Evolutionary conservation across 2,329 filamentous ascomycete species (phyloP).

Genomic region (Zymoseptoria tritici): DNA sequence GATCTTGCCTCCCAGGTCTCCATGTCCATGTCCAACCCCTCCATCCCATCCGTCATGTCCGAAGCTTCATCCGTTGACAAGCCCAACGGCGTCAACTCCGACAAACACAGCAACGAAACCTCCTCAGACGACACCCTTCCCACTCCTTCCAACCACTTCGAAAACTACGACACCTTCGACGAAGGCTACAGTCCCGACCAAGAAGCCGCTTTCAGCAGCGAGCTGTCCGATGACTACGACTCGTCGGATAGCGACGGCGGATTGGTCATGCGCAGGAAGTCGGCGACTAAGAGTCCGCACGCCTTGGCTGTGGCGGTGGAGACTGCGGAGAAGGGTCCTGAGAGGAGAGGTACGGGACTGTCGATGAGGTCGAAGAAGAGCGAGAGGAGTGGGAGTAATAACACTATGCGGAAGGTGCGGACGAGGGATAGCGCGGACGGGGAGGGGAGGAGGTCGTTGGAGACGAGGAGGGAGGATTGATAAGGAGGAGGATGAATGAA

Average conservation of each 20-base stretch:
- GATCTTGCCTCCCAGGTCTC: constrained; percentile 43
- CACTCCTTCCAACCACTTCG: constrained; percentile 16
- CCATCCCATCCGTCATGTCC: constrained; percentile 45
- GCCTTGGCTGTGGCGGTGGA: constrained; percentile 4
- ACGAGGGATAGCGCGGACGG: constrained; percentile 24
- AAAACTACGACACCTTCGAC: constrained; percentile 20
- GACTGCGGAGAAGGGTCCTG: constrained; percentile 15
- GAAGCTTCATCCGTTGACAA: constrained; percentile 39
- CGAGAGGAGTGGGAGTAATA: constrained; percentile 42
- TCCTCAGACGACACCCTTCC: constrained; percentile 32
- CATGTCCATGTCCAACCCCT: constrained; percentile 44
- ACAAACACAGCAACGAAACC: constrained; percentile 30
- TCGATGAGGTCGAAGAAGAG: constrained; percentile 33
- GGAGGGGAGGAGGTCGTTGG: constrained; percentile 11
- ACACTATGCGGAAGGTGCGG: constrained; percentile 44
- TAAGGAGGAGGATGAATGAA: not conserved
- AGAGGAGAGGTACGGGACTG: constrained; percentile 22
- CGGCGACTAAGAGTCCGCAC: constrained; percentile 17
- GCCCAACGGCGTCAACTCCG: constrained; percentile 12
- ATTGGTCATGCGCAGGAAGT: constrained; percentile 31
- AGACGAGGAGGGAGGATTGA: constrained; percentile 16
- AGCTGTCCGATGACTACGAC: constrained; percentile 35
- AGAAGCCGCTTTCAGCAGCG: constrained; percentile 33
- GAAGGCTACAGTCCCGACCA: constrained; percentile 29
- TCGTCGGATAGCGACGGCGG: constrained; percentile 33